Percentiles rank a stretch among this genome's conserved stretches.
These are phyloP conservation scores for Chaetoscypha palmicola DNA, from an alignment of 2,329 filamentous ascomycete species.

Conservation along the genomic window DNA sequence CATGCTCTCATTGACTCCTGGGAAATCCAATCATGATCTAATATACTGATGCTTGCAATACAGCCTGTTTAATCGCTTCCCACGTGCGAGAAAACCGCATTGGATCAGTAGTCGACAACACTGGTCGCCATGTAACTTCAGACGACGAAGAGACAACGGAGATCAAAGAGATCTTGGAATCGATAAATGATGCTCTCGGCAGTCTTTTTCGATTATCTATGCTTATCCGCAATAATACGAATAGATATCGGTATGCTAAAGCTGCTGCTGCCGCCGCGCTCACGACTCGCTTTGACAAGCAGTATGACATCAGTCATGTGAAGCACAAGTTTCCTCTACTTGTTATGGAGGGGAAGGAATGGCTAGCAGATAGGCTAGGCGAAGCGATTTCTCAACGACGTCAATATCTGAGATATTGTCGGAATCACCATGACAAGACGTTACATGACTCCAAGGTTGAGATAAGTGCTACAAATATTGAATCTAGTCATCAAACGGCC, in stretches of 20 bases:
- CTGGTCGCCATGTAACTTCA: neutral
- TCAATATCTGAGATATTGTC: constrained; percentile 25
- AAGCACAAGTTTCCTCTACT: constrained; percentile 9
- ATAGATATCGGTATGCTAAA: constrained; percentile 11
- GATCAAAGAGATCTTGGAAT: constrained; percentile 2
- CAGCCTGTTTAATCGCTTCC: constrained; percentile 10
- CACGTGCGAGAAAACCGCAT: constrained; percentile 3
- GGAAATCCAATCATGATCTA: too few relatives aligned
- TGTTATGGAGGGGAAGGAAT: constrained; percentile 1
- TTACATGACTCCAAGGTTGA: constrained; percentile 1
- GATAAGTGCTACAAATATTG: neutral
- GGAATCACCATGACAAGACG: constrained; percentile 19
- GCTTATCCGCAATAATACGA: constrained; percentile 12
- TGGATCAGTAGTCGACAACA: neutral
- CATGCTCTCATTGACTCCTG: too few relatives aligned
- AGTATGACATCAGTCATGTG: constrained; percentile 14
- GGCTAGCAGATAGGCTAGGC: constrained; percentile 21
- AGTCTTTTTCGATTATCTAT: constrained; percentile 14
- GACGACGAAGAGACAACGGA: neutral
- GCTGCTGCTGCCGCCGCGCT: constrained; percentile 2
- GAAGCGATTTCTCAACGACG: constrained; percentile 25
- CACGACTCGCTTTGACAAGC: constrained; percentile 6
- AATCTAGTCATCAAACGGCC: neutral
- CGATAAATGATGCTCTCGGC: constrained; percentile 6
- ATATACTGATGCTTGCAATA: too few relatives aligned